Evolutionary conservation across 805 yeast genomes (phyloP), one percentile per base, ranked within the genome.

Genomic region (Sugiyamaella marilandica): DNA sequence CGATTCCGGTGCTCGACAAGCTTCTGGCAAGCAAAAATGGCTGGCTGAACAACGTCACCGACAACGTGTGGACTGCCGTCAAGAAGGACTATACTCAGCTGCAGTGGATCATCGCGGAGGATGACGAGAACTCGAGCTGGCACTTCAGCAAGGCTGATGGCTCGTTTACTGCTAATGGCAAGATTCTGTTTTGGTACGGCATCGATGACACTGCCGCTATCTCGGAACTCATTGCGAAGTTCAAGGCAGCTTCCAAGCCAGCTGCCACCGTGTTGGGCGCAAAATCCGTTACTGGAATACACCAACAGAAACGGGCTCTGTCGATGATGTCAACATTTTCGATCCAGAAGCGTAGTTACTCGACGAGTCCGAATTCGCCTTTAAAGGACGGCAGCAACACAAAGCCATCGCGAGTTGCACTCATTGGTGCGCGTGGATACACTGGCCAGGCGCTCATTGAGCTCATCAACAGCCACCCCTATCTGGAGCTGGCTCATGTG

Each of bases 381-480:
- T 65, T 80, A 44, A 75, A 78, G 49, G 75, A 77, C 50, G 92
- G 89, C 36, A 67, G 79, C 35, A 86, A 83, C 74, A 76, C 77
- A 37, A 68, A 76, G 41, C 77, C 77, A 56, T 77, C 95, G 19
- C 82, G 81, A 60, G 90, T 94, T 46, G 99, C 97, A 1, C 79
- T 94, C 62, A 92, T 94, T 66, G 99, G 99, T 62, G 99, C 99
- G 41, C 85, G 99, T 73, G 99, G 99, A 31, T 89, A 79, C 73
- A 92, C 97, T 16, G 99, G 99, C 34, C 96, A 87, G 73, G 92
- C 92, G 64, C 78, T 94, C 68, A 89, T 94, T 58, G 79, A 85
- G 35, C 76, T 94, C 74, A 86, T 94, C 58, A 87, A 94, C 70
- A 73, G 77, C 47, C 99, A 94, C 72, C 95, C 96, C 44, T 81